Percentiles rank a stretch among this genome's conserved stretches.
Evolutionary conservation across 768 basidiomycete species (phyloP).

Genomic region (Phanerochaete carnosa): DNA sequence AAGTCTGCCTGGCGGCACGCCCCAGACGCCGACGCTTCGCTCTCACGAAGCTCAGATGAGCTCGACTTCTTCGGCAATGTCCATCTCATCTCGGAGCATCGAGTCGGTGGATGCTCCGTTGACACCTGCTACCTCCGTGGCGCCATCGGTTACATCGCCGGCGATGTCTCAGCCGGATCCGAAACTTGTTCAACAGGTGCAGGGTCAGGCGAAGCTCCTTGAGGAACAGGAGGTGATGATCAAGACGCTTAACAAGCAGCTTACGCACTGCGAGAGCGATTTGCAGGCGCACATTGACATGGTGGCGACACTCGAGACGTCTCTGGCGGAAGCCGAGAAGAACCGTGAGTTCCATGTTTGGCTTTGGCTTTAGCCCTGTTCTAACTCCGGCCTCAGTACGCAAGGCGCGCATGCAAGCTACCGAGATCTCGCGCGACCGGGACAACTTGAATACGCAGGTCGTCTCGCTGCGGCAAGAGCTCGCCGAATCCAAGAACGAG

Average conservation of each 20-base stretch:
- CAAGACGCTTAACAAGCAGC: conserved; percentile 89
- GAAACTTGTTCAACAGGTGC: conserved; percentile 57
- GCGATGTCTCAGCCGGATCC: conserved; percentile 40
- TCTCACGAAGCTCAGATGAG: conserved; percentile 51
- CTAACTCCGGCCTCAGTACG: conserved; percentile 51
- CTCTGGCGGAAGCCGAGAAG: conserved; percentile 89
- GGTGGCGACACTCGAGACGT: conserved; percentile 78
- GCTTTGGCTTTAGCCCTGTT: not conserved
- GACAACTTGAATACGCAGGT: conserved; percentile 68
- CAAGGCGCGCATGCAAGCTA: conserved; percentile 91
- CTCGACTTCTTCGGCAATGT: conserved; percentile 49
- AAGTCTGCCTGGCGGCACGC: conserved; percentile 64
- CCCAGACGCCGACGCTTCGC: conserved; percentile 74
- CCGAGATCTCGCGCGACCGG: conserved; percentile 83
- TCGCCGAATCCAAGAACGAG: conserved; percentile 77
- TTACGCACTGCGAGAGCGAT: conserved; percentile 91
- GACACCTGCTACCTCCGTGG: conserved; percentile 47
- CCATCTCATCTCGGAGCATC: conserved; percentile 52
- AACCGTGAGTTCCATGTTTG: conserved; percentile 58
- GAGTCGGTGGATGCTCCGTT: conserved; percentile 73
- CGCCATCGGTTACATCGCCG: conserved; percentile 26
- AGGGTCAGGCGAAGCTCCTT: conserved; percentile 71
- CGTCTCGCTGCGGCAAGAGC: conserved; percentile 65
- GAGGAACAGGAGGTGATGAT: conserved; percentile 90
- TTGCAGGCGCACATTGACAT: conserved; percentile 90